These are phyloP conservation scores for Isabelozyma gotoi DNA, from an alignment of 805 yeast genomes.

Conservation along the genomic window DNA sequence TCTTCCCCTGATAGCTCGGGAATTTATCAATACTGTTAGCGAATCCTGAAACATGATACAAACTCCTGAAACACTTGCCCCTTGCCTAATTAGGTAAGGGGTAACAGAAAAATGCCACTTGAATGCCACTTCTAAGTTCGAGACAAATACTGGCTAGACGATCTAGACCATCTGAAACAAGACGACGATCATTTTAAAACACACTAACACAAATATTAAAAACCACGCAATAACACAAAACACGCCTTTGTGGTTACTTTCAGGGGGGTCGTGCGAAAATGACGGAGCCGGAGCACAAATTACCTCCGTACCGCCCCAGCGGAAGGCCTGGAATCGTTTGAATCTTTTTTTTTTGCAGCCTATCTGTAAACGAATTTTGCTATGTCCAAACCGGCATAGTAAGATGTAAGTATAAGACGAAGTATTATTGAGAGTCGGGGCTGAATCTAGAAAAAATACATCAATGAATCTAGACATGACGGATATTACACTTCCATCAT, in stretches of 20 bases:
- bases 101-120: neutral
- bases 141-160: neutral
- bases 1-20: neutral
- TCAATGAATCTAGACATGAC: neutral
- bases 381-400: neutral
- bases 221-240: neutral
- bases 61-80: neutral
- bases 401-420: neutral
- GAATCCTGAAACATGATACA: conserved; percentile 1
- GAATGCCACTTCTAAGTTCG: neutral
- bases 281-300: neutral
- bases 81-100: neutral
- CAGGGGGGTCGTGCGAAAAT: neutral
- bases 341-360: neutral
- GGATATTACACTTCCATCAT: neutral
- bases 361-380: neutral
- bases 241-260: neutral
- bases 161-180: neutral
- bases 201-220: neutral
- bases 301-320: neutral
- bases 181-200: neutral
- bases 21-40: neutral
- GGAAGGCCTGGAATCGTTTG: too few species aligned
- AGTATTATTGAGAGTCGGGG: too few species aligned
- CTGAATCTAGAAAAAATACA: neutral